A percentile compares a stretch with the other conserved stretches of the same genome.
These are phyloP conservation scores for Alternaria dauci DNA, from an alignment of 2,329 filamentous ascomycete genomes.

Conservation along the genomic window DNA sequence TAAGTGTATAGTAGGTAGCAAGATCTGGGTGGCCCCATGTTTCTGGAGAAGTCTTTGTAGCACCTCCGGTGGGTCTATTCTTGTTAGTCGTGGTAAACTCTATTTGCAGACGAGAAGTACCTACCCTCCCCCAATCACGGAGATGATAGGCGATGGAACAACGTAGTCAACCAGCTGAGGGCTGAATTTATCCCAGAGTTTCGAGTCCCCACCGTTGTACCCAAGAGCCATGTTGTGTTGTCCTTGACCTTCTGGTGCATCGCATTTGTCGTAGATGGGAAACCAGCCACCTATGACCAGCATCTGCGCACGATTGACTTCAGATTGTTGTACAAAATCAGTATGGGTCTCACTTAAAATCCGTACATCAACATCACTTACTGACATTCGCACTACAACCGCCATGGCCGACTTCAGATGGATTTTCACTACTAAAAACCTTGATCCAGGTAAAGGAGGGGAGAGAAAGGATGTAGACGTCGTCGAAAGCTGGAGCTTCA, in stretches of 20 bases:
- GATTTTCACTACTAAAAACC: constrained; percentile 52
- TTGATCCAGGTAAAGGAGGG: constrained; percentile 72
- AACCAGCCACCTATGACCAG: constrained; percentile 69
- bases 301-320: constrained; percentile 65
- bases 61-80: constrained; percentile 58
- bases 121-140: constrained; percentile 56
- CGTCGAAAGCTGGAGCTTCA: constrained; percentile 64
- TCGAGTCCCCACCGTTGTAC: constrained; percentile 55
- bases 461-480: constrained; percentile 69
- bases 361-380: not conserved
- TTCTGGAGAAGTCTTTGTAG: constrained; percentile 61
- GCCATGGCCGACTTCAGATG: constrained; percentile 59
- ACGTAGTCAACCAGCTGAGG: constrained; percentile 61
- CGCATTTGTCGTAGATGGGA: constrained; percentile 57
- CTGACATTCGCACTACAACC: constrained; percentile 64
- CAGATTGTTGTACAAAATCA: not conserved
- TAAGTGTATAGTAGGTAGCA: constrained; percentile 62
- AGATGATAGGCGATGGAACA: constrained; percentile 63
- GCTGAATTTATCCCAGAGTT: constrained; percentile 62
- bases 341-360: not conserved
- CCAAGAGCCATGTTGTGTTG: constrained; percentile 66
- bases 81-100: constrained; percentile 28
- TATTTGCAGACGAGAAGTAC: constrained; percentile 13
- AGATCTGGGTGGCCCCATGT: constrained; percentile 63
- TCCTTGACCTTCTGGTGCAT: constrained; percentile 62